phyloP scores from a whole-genome alignment of 2,329 filamentous ascomycete genomes.

The Epichloe sylvatica region DNA sequence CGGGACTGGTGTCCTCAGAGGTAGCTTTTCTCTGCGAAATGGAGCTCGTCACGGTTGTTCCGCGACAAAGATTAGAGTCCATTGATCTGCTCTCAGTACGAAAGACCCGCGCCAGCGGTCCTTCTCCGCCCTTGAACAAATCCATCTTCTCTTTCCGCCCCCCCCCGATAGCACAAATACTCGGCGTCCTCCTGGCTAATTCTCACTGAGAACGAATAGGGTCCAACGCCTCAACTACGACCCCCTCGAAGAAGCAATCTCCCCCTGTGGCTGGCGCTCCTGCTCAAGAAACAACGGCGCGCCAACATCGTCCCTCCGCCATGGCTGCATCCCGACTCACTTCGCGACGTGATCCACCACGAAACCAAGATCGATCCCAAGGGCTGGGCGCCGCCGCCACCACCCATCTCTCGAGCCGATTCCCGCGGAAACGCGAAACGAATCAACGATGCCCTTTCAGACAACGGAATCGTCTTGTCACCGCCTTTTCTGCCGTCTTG shows the following conservation, averaged over 20 bases:
- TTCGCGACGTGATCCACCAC: conserved; percentile 63
- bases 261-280: conserved; percentile 86
- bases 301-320: conserved; percentile 84
- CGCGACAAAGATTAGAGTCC: conserved; percentile 75
- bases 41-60: conserved; percentile 87
- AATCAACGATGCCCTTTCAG: conserved; percentile 12
- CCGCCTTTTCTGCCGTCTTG: conserved; percentile 71
- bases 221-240: conserved; percentile 58
- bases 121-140: neutral
- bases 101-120: conserved; percentile 12
- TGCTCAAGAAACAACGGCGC: conserved; percentile 86
- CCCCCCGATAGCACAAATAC: neutral
- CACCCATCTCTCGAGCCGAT: conserved; percentile 42
- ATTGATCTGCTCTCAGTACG: conserved; percentile 76
- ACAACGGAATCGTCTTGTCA: conserved; percentile 29
- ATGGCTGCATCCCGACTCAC: conserved; percentile 69
- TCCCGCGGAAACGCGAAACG: conserved; percentile 28
- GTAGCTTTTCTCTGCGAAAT: conserved; percentile 94
- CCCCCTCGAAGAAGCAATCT: conserved; percentile 69
- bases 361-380: conserved; percentile 61
- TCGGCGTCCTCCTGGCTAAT: no score
- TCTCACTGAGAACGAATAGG: conserved; percentile 35
- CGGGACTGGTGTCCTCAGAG: conserved; percentile 64
- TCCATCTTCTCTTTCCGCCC: no score
- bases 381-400: conserved; percentile 65